Evolutionary conservation across 805 yeast species (phyloP).

Genomic region (Pichia phayaonensis): DNA sequence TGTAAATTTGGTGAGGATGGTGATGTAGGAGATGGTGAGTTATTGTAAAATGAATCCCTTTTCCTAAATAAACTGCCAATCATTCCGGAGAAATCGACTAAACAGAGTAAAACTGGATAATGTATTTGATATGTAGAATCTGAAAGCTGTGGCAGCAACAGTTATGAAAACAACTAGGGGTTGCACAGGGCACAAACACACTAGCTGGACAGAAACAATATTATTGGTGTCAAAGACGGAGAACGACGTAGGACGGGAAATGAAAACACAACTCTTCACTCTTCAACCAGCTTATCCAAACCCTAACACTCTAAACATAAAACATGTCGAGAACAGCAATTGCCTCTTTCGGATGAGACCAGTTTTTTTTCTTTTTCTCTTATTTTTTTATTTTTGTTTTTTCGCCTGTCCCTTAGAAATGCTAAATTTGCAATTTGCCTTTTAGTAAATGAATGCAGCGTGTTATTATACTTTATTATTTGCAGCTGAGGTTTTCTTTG

Average conservation of each 20-base stretch:
- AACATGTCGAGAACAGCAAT: background rate
- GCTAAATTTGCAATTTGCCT: background rate
- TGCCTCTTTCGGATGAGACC: background rate
- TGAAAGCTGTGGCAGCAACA: background rate
- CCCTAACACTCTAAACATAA: background rate
- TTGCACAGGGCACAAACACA: background rate
- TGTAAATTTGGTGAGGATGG: background rate
- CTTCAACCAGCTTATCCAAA: background rate
- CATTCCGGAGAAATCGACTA: slow-evolving; percentile 7
- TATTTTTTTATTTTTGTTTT: background rate
- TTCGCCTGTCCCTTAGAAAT: too few species aligned
- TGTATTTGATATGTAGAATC: background rate
- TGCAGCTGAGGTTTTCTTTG: background rate
- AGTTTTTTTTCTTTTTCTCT: background rate
- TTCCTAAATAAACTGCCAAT: slow-evolving; percentile 18
- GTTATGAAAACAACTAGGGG: background rate
- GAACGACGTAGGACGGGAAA: background rate
- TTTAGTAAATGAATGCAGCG: too few species aligned
- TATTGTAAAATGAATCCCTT: slow-evolving; percentile 7
- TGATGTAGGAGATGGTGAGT: background rate
- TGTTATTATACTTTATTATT: too few species aligned
- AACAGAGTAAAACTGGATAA: background rate
- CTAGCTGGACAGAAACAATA: background rate
- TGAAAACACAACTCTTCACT: background rate
- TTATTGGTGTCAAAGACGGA: background rate